These are phyloP conservation scores for Globisporangium acanthophoron DNA, from an alignment of 352 stramenopile genomes.

Conservation along the genomic window DNA sequence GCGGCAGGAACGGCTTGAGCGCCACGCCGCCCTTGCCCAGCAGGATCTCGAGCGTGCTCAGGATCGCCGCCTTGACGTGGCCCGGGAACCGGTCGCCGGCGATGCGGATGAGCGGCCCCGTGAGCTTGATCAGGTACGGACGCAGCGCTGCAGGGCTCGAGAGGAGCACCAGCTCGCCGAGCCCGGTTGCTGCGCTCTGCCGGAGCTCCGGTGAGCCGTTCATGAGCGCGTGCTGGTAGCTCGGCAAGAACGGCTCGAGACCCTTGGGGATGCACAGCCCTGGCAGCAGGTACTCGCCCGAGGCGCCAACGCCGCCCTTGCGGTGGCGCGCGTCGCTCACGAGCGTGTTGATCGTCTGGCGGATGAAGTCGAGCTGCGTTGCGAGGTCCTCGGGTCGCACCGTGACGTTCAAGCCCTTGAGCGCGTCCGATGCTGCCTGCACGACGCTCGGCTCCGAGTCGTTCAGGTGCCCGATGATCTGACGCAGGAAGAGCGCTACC, in stretches of 20 bases:
- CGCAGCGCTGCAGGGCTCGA: conserved; percentile 87
- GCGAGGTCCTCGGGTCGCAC: conserved; percentile 91
- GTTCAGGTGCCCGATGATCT: conserved; percentile 96
- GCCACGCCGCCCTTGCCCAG: conserved; percentile 94
- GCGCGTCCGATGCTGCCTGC: conserved; percentile 80
- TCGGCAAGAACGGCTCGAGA: conserved; percentile 95
- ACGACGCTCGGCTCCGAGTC: conserved; percentile 90
- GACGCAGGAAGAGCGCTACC: conserved; percentile 93
- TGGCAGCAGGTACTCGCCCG: conserved; percentile 71
- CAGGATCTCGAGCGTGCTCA: conserved; percentile 96
- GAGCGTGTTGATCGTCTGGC: conserved; percentile 95
- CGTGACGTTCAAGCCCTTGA: conserved; percentile 90
- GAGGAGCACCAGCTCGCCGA: conserved; percentile 96
- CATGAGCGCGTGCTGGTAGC: conserved; percentile 97
- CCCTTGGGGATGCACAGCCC: conserved; percentile 81
- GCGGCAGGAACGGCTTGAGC: conserved; percentile 98
- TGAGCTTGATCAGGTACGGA: conserved; percentile 97
- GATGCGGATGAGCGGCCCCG: conserved; percentile 97
- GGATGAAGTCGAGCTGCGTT: conserved; percentile 96
- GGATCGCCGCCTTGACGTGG: conserved; percentile 97
- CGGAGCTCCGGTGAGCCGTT: conserved; percentile 89
- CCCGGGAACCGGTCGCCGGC: conserved; percentile 97
- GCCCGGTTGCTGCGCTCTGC: conserved; percentile 90
- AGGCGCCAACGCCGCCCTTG: conserved; percentile 85
- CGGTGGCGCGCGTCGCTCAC: conserved; percentile 93